Evolutionary conservation across 805 yeast genomes (phyloP).

Genomic region (Pichia cephalocereana): DNA sequence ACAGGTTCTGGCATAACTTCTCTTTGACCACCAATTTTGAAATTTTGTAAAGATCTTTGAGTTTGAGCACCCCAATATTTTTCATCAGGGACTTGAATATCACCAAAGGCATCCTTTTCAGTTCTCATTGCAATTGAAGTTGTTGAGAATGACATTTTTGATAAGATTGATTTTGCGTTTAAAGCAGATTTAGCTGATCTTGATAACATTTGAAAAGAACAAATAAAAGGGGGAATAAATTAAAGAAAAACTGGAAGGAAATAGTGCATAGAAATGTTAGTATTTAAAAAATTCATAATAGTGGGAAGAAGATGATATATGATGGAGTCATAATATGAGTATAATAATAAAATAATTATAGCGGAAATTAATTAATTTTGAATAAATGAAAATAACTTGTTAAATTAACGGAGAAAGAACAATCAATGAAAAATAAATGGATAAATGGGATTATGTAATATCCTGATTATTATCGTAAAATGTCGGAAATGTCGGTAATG

Average conservation of each 20-base stretch:
- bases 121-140: conserved; percentile 38
- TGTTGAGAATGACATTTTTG: conserved; percentile 20
- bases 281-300: neutral
- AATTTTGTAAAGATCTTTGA: conserved; percentile 84
- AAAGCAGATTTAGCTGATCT: conserved; percentile 8
- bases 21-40: conserved; percentile 89
- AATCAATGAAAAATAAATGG: too few relatives aligned
- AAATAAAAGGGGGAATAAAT: neutral
- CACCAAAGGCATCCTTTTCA: conserved; percentile 96
- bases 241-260: neutral
- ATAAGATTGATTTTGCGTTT: neutral
- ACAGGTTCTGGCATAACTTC: conserved; percentile 90
- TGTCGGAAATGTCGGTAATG: too few relatives aligned
- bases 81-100: conserved; percentile 69
- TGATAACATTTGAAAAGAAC: conserved; percentile 5
- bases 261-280: neutral
- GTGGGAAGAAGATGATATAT: too few relatives aligned
- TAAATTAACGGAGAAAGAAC: too few relatives aligned
- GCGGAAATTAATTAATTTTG: too few relatives aligned
- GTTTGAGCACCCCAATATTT: conserved; percentile 99
- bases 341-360: too few relatives aligned
- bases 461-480: too few relatives aligned
- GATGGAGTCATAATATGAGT: too few relatives aligned
- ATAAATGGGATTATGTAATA: too few relatives aligned
- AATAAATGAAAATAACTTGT: too few relatives aligned